Evolutionary conservation across 345 rosid species (phyloP).

Genomic region (Salix brachista): DNA sequence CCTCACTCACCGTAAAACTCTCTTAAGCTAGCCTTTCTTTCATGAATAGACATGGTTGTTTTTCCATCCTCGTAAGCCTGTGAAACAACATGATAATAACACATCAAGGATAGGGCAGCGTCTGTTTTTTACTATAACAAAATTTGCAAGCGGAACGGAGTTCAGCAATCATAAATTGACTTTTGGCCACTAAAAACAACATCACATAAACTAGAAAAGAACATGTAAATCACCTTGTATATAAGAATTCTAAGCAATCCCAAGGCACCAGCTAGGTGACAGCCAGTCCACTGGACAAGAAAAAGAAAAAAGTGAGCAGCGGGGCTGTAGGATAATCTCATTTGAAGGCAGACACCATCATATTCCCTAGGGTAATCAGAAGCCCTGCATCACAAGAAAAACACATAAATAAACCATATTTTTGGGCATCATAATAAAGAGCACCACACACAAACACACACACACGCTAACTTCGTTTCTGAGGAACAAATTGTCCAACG

Average conservation of each 20-base stretch:
- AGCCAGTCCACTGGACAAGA: conserved; percentile 95
- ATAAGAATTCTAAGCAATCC: conserved; percentile 88
- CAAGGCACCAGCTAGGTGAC: conserved; percentile 79
- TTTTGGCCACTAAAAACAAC: background rate
- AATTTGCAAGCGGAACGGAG: background rate
- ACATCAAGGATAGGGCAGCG: conserved; percentile 1
- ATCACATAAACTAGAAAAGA: background rate
- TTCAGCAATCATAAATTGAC: background rate
- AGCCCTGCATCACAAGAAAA: conserved; percentile 50
- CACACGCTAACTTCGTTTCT: too few species aligned
- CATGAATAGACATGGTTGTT: conserved; percentile 76
- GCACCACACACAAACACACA: background rate
- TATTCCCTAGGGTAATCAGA: conserved; percentile 76
- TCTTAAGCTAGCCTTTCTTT: conserved; percentile 77
- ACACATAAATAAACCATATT: background rate
- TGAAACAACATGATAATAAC: conserved; percentile 5
- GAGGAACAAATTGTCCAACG: background rate
- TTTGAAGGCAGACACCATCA: conserved; percentile 88
- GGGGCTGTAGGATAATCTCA: conserved; percentile 92
- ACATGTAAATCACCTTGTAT: conserved; percentile 52
- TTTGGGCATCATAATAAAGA: background rate
- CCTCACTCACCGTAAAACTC: conserved; percentile 76
- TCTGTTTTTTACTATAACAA: background rate
- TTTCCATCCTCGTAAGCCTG: conserved; percentile 94
- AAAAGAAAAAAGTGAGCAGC: conserved; percentile 82